Base-by-base conservation (phyloP, 306 rosid genomes). In the Vigna trinervia region DNA sequence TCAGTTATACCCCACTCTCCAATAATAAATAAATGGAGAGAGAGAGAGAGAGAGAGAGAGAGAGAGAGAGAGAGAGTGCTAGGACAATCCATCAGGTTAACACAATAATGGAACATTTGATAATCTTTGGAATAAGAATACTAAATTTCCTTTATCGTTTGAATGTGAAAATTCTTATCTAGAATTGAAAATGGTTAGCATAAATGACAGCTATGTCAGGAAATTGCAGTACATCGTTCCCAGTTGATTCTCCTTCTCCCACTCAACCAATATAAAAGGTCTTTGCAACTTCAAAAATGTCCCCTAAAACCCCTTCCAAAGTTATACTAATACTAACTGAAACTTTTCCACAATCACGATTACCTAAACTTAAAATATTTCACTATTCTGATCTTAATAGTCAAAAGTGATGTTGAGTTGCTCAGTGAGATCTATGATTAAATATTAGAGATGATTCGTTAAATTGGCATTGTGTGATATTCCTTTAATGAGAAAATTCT, bases 1-100 rank as follows among this genome's bases (percentile, higher is more conserved):
- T 64, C 34, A 65, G 51, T 19, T 41, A 20, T 34, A 34, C 15
- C 34, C 8, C 2, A 1, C 17, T 41, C 32, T 41, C 50, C 17
- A 39, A 12, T n/a, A 77, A 46, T n/a, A 43, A 39, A 32, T 26
- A 41, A 43, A 60, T 32, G 38, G 61, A 53, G 13, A n/a, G 10
- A 3, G n/a, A 60, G 12, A 60, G 5, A 45, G 14, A 45, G 50
- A 13, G 12, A 3, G n/a, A 60, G 12, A 60, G 5, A 45, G 61
- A 53, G 13, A n/a, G 5, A 45, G 14, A 45, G 50, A 13, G 5
- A 45, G 14, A 45, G 50, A 13, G 8, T 2, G 32, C 10, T 53
- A 59, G 30, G 22, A 71, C 15, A 17, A 72, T 30, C 73, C 14
- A 58, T 65, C 77, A 50, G 50, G 46, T 45, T 1, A 71, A 74